Percentiles rank a stretch among this genome's conserved stretches.
phyloP scores from a whole-genome alignment of 2,329 filamentous ascomycete species.

The Talaromyces sp. region DNA sequence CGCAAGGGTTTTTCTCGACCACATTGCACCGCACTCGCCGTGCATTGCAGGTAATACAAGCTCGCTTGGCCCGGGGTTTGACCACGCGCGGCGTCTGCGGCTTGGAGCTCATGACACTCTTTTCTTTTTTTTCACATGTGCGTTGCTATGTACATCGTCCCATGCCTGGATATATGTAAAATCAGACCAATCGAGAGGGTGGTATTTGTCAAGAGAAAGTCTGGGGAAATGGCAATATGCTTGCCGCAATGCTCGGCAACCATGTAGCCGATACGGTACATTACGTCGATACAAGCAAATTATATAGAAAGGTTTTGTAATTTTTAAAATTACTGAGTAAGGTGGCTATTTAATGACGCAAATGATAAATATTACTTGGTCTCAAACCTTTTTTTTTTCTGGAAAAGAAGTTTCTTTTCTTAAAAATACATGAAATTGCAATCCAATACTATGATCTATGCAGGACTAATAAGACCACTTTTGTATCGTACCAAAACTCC shows the following conservation, averaged over 20 bases:
- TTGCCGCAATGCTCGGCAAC: slow-evolving; percentile 5
- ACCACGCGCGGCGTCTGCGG: not conserved
- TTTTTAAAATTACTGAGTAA: not conserved
- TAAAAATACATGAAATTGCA: not conserved
- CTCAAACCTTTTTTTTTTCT: not conserved
- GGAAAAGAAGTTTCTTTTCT: not conserved
- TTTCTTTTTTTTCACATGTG: not conserved
- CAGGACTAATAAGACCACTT: not conserved
- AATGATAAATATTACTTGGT: not conserved
- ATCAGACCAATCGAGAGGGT: slow-evolving; percentile 4
- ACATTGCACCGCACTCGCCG: slow-evolving; percentile 44
- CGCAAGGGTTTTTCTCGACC: slow-evolving; percentile 39
- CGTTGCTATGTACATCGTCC: not conserved
- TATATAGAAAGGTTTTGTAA: not conserved
- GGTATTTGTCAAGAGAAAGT: slow-evolving; percentile 7
- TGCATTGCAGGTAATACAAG: slow-evolving; percentile 41
- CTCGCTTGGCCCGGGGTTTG: slow-evolving; percentile 35
- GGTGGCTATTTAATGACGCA: not conserved
- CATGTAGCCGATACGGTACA: slow-evolving; percentile 8
- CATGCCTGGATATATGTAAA: not conserved
- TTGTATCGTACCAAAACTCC: slow-evolving; percentile 1
- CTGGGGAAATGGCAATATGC: slow-evolving; percentile 1
- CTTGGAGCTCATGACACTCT: slow-evolving; percentile 7
- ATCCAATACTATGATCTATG: not conserved
- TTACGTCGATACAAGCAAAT: not conserved